These are phyloP conservation scores for Trypethelium eluteriae DNA, from an alignment of 495 filamentous ascomycete genomes.

Conservation along the genomic window DNA sequence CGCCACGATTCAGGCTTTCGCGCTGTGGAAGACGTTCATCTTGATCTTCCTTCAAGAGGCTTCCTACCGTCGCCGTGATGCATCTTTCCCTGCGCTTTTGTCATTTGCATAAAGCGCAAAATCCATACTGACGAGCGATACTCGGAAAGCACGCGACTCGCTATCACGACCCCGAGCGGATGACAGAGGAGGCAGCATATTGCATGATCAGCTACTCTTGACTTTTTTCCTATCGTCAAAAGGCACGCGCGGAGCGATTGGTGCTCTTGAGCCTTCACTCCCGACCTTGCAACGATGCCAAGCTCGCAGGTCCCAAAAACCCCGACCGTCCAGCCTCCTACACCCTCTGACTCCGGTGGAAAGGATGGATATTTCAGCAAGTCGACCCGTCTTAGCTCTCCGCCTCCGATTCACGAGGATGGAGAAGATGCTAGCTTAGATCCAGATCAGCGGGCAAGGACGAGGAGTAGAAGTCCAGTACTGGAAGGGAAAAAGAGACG, in stretches of 20 bases:
- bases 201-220: not conserved
- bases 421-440: slow-evolving; percentile 24
- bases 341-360: slow-evolving; percentile 34
- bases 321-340: slow-evolving; percentile 26
- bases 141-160: not conserved
- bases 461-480: slow-evolving; percentile 30
- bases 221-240: not conserved
- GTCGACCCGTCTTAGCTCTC: slow-evolving; percentile 25
- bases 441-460: slow-evolving; percentile 32
- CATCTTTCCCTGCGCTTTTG: not conserved
- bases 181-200: not conserved
- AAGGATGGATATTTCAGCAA: slow-evolving; percentile 38
- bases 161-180: not conserved
- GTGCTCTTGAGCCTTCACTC: not conserved
- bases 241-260: not conserved
- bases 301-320: not conserved
- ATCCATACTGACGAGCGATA: not conserved
- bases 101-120: not conserved
- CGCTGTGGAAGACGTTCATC: not conserved
- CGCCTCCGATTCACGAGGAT: slow-evolving; percentile 22
- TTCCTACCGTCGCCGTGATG: not conserved
- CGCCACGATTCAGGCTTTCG: not conserved
- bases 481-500: slow-evolving; percentile 26
- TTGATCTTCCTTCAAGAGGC: not conserved
- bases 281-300: not conserved